Evolutionary conservation across 1,139 yeast species (phyloP).

Genomic region (Geotrichum bryndzae): DNA sequence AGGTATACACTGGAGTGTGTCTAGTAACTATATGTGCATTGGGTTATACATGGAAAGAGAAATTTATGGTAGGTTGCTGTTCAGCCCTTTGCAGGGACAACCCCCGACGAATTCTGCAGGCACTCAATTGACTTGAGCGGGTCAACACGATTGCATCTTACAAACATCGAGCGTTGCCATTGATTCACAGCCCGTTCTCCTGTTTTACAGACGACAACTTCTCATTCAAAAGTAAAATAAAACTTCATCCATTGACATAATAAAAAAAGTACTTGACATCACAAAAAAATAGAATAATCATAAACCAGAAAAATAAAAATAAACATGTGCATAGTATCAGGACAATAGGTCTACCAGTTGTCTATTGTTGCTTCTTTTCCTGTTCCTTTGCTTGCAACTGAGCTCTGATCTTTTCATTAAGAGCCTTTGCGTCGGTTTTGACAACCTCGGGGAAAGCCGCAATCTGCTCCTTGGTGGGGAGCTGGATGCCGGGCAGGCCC

Average conservation of each 20-base stretch:
- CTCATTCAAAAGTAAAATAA: not conserved
- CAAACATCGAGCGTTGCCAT: not conserved
- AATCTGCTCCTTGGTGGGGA: conserved; percentile 14
- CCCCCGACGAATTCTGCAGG: too few relatives aligned
- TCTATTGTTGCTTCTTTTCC: not conserved
- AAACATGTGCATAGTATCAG: not conserved
- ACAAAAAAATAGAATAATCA: not conserved
- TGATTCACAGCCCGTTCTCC: not conserved
- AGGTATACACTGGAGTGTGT: too few relatives aligned
- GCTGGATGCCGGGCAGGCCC: conserved; percentile 15
- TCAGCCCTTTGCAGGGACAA: not conserved
- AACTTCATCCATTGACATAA: not conserved
- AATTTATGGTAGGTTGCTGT: not conserved
- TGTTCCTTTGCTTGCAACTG: not conserved
- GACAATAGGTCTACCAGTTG: not conserved
- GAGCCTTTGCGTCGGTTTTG: conserved; percentile 12
- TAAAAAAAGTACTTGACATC: not conserved
- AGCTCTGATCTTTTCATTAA: conserved; percentile 13
- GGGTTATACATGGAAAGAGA: too few relatives aligned
- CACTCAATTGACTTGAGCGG: too few relatives aligned
- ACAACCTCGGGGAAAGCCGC: conserved; percentile 10
- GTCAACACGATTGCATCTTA: not conserved
- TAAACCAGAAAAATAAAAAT: not conserved
- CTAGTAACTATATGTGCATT: too few relatives aligned
- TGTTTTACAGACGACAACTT: not conserved